Percentiles rank a stretch among this genome's conserved stretches.
Evolutionary conservation across 2,329 filamentous ascomycete species (phyloP).

Genomic region (Phoma sp.): DNA sequence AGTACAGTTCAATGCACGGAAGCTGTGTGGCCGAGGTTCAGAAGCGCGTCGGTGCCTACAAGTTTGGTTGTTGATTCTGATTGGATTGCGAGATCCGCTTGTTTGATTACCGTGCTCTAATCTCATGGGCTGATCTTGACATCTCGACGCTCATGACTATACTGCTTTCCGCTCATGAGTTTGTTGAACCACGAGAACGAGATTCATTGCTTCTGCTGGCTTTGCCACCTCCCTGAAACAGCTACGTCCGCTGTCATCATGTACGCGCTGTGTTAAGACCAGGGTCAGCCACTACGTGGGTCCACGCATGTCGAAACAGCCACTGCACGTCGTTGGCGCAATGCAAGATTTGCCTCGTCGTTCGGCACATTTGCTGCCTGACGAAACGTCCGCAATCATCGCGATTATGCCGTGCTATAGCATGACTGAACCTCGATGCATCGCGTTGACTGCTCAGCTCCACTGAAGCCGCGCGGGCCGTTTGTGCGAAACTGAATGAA

Average conservation of each 20-base stretch:
- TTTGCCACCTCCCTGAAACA: conserved; percentile 31
- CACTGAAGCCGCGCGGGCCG: conserved; percentile 10
- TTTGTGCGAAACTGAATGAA: conserved; percentile 8
- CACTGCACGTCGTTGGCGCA: neutral
- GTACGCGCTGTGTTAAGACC: conserved; percentile 4
- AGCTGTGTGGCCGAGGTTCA: conserved; percentile 11
- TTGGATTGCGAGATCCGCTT: conserved; percentile 3
- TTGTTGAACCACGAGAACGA: neutral
- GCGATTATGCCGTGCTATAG: neutral
- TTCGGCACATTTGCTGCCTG: neutral
- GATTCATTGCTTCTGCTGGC: conserved; percentile 1
- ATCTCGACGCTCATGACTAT: neutral
- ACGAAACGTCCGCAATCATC: neutral
- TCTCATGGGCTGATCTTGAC: conserved; percentile 1
- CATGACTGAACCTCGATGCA: neutral
- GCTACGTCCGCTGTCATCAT: conserved; percentile 9
- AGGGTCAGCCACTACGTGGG: neutral
- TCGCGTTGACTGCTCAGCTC: neutral
- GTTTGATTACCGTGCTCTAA: neutral
- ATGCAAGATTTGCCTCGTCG: neutral
- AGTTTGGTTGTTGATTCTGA: neutral
- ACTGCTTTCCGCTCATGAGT: neutral
- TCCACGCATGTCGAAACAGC: neutral
- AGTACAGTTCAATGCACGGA: conserved; percentile 6
- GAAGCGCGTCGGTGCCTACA: neutral